Evolutionary conservation across 768 basidiomycete species (phyloP), one percentile per base, ranked within the genome.

Genomic region (Suillus alpinus): DNA sequence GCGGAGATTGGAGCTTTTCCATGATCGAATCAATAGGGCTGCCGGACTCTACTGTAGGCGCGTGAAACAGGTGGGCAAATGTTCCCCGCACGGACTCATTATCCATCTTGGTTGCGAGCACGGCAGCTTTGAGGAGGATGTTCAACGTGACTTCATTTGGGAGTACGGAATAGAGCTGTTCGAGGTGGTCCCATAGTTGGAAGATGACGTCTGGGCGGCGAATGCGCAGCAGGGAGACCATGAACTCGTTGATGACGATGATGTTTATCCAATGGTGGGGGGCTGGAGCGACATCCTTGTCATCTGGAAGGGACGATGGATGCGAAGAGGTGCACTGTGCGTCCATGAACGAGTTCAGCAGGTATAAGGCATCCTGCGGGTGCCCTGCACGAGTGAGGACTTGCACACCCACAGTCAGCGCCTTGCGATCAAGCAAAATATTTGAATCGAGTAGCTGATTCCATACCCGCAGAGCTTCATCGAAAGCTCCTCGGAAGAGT

Each of bases 181-280:
- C 75, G 73, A 91, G 83, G 29, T 84, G 73, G n/a, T 87, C 85
- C 88, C 89, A 94, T 1, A 92, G 66, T 46, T 74, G 74, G 69
- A 90, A 87, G 4, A 87, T 80, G 7, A 81, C 74, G 64, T 90
- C 88, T 0, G 88, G 87, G 3, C 89, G 82, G 34, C 78, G 74
- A 20, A 78, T 77, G 23, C 77, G 78, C 29, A 78, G 76, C 44
- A 92, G 76, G 0, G 81, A 64, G 12, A 71, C 68, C 69, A 87
- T 76, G 66, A 86, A 80, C 20, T 75, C 69, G 64, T 82, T 83
- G 49, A 80, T 69, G 0, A 67, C 65, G 29, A 69, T 65, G 10
- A 72, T 66, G 32, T 70, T 72, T 13, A 74, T 56, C 29, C 41
- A 62, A 6, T 39, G 53, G 26, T 26, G 53, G 16, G 23, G 18